Evolutionary conservation across 306 rosid species (phyloP), one percentile per base, ranked within the genome.

Genomic region (Coriaria nepalensis): DNA sequence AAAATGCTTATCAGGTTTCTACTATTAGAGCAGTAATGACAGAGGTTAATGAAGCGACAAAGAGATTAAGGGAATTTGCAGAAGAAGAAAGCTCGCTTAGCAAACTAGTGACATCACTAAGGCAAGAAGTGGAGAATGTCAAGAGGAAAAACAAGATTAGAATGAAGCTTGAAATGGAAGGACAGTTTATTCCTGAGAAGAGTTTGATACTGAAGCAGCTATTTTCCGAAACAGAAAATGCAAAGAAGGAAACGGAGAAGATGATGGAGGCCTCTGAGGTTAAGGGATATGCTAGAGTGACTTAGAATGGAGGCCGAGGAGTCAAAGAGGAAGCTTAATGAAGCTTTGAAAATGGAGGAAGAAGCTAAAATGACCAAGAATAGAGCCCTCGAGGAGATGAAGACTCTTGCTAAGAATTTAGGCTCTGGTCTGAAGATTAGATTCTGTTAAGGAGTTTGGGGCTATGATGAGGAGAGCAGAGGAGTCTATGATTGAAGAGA

Each of bases 11-110:
- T 37, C 78, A 73, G 62, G 77, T 79, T 80, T 73, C 71, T 12
- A 51, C 73, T 0, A 58, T 72, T 50, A 79, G 65, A 50, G 52
- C 43, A 7, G 51, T 73, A n/a, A 69, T 78, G n/a, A 40, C 57
- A 41, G 78, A 79, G 66, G 80, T 79, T 41, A 72, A 62, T 43
- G 78, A 77, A 67, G 74, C 82, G 47, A 67, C 80, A 41, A 56
- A 59, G 62, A 60, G 46, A 13, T 67, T 83, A 45, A 71, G 72
- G 72, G 69, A 57, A 7, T 48, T 77, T 49, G 74, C 69, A 38
- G 74, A 68, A 35, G 87, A 79, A 64, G 86, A 73, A 60, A 71
- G 47, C 49, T 63, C 70, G 44, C 76, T 83, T 15, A 63, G 64
- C 20, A 71, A 52, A 56, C 48, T 71, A 8, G 74, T 76, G 60